These are phyloP conservation scores for Penicillium paneum DNA, from an alignment of 2,329 filamentous ascomycete genomes.

Conservation along the genomic window DNA sequence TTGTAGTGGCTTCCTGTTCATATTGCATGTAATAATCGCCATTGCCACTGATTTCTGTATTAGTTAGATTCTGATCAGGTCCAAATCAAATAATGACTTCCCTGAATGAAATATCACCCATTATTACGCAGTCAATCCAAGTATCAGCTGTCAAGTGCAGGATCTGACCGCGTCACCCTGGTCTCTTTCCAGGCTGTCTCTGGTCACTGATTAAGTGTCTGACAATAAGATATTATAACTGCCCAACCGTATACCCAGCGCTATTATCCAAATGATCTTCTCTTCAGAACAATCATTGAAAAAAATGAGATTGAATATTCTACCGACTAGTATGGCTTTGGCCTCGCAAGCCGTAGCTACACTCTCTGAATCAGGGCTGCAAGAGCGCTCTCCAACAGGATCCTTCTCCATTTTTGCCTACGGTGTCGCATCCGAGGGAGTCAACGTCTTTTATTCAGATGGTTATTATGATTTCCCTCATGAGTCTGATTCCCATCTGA, in stretches of 20 bases:
- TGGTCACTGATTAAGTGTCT: not conserved
- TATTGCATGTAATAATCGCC: not conserved
- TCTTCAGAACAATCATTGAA: not conserved
- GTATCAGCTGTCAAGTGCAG: not conserved
- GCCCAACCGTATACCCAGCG: not conserved
- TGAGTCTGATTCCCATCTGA: not conserved
- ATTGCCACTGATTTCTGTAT: not conserved
- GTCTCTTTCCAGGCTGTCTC: too few species aligned
- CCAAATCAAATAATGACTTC: not conserved
- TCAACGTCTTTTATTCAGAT: conserved; percentile 18
- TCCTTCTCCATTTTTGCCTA: conserved; percentile 19
- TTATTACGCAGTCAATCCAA: not conserved
- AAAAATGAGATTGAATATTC: conserved; percentile 9
- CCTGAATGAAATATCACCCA: not conserved
- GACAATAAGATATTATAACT: not conserved
- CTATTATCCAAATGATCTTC: not conserved
- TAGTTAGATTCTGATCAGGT: not conserved
- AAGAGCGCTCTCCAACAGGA: conserved; percentile 15
- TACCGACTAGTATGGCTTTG: conserved; percentile 4
- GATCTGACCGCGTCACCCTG: not conserved
- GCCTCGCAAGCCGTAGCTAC: conserved; percentile 4
- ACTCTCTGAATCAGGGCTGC: conserved; percentile 1
- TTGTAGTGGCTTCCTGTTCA: not conserved
- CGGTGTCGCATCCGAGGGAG: not conserved
- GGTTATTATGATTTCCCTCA: not conserved